Evolutionary conservation across 371 early-diverging fungal genomes (phyloP), one percentile per base, ranked within the genome.

Genomic region (Parasitella parasitica): DNA sequence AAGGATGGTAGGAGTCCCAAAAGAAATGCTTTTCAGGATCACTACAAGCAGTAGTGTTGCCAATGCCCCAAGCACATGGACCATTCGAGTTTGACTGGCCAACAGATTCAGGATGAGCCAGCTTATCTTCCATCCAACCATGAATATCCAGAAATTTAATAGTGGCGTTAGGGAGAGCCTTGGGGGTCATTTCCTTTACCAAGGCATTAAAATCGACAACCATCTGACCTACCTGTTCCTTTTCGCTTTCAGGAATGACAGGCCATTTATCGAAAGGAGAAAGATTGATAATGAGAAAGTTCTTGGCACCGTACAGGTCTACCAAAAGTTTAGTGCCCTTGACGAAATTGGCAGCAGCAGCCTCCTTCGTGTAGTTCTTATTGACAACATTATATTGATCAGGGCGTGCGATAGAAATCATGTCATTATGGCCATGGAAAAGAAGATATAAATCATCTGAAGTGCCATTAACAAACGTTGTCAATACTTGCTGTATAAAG

Each of bases 31-130:
- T 56, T 0, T 30, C 24, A 11, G 57, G 59, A 9, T 71, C 72
- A 28, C 15, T 11, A 37, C 72, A 71, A 12, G 36, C 56, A 30
- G 57, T 37, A 3, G 58, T 61, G 27, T 46, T 46, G 13, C 46
- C 72, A 53, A 67, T 61, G 26, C 68, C 72, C 49, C 61, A 58
- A 41, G 43, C 43, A 18, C 72, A 71, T 59, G 72, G 68, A 30
- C 71, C 67, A 41, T 71, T 68, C 11, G 43, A 38, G n/a, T 62
- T 71, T 6, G 36, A n/a, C 11, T 63, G 30, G 6, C 61, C 67
- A n/a, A 67, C 30, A 13, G 30, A 53, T 13, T 59, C 54, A 27
- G 72, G 62, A 11, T 67, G 43, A n/a, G 57, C 62, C 3, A 62
- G 8, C 27, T 54, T 37, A 30, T 43, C n/a, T 35, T 52, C 16